Evolutionary conservation across 257 asterid genomes (phyloP).

Genomic region (Paraleonurus japonicus): DNA sequence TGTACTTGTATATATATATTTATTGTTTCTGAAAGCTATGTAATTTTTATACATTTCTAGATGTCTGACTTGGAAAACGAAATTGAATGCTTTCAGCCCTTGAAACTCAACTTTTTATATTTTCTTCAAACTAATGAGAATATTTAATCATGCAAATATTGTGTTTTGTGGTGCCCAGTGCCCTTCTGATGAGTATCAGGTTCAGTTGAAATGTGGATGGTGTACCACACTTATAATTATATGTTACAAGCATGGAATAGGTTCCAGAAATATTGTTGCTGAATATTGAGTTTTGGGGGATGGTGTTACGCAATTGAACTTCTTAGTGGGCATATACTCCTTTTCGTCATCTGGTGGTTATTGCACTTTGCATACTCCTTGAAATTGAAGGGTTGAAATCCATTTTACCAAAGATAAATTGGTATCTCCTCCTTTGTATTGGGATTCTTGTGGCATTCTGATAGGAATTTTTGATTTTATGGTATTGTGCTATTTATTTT

Average conservation of each 20-base stretch:
- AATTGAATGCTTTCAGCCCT: background rate
- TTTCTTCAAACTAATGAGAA: background rate
- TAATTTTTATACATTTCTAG: background rate
- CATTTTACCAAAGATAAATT: background rate
- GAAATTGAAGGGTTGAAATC: background rate
- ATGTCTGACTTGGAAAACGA: background rate
- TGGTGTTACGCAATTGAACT: background rate
- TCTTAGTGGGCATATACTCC: background rate
- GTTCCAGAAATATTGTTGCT: background rate
- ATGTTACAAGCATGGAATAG: background rate
- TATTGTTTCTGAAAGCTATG: background rate
- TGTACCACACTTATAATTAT: background rate
- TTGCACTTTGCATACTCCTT: background rate
- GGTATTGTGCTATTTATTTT: background rate
- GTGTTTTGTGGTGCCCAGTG: background rate
- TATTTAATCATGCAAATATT: background rate
- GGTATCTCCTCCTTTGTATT: background rate
- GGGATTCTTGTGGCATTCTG: background rate
- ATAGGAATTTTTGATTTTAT: background rate
- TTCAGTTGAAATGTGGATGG: background rate
- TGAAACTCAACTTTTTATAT: background rate
- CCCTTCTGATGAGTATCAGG: background rate
- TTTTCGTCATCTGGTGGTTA: background rate
- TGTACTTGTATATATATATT: background rate
- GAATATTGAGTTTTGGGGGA: background rate